A percentile compares a stretch with the other conserved stretches of the same genome.
phyloP scores from a whole-genome alignment of 106 monocot genomes.

The Dendrobium catenatum region DNA sequence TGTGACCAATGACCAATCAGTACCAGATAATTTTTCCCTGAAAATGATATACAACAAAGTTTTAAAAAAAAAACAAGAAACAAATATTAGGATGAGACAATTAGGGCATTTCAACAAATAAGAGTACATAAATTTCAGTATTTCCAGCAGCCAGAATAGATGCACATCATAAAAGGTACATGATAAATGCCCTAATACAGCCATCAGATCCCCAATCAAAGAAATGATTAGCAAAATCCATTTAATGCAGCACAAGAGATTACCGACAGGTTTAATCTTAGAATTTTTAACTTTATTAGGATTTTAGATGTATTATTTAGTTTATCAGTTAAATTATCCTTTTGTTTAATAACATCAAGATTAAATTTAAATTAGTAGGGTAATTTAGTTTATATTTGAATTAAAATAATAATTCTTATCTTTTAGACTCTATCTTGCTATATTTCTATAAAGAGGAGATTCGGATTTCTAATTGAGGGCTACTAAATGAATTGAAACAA shows the following conservation, averaged over 20 bases:
- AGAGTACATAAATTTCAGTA: not conserved
- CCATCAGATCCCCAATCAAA: not conserved
- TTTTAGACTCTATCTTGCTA: not conserved
- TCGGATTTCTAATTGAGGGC: not conserved
- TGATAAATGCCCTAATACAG: not conserved
- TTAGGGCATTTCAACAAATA: not conserved
- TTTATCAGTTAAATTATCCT: not conserved
- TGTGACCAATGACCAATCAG: conserved; percentile 77
- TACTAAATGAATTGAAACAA: not conserved
- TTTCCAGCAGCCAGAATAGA: not conserved
- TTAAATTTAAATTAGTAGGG: not conserved
- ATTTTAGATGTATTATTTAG: not conserved
- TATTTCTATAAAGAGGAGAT: not conserved
- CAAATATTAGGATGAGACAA: not conserved
- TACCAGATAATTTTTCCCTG: conserved; percentile 87
- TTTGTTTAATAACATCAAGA: not conserved
- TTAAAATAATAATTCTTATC: not conserved
- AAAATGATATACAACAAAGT: not conserved
- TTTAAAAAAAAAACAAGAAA: not conserved
- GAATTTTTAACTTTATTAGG: not conserved
- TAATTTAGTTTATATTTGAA: not conserved
- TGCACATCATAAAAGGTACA: not conserved
- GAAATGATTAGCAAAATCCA: not conserved
- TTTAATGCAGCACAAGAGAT: not conserved
- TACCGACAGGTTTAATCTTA: not conserved